These are phyloP conservation scores for Fusarium graminum DNA, from an alignment of 2,329 filamentous ascomycete genomes.

Conservation along the genomic window DNA sequence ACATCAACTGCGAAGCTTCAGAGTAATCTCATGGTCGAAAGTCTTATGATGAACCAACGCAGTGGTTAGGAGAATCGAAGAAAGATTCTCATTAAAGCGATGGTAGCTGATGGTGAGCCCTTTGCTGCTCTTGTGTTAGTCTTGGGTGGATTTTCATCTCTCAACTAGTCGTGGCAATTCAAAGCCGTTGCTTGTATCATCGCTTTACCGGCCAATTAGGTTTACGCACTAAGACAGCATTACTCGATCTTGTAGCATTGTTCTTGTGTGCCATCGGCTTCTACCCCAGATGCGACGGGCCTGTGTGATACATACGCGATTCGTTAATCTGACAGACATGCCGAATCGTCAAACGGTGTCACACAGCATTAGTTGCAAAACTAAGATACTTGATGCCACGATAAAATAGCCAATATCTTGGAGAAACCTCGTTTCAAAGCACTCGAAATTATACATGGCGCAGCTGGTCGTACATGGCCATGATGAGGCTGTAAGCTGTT, in stretches of 20 bases:
- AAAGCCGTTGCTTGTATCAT: constrained; percentile 2
- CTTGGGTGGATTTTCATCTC: background rate
- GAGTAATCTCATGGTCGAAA: background rate
- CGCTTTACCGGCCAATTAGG: constrained; percentile 31
- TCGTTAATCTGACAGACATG: constrained; percentile 42
- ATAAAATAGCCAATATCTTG: constrained; percentile 1
- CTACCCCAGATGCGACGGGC: constrained; percentile 28
- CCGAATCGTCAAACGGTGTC: constrained; percentile 17
- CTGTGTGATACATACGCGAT: constrained; percentile 23
- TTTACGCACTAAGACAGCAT: background rate
- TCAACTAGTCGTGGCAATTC: background rate
- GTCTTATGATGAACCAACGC: background rate
- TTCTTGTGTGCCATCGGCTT: constrained; percentile 29
- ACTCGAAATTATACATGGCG: constrained; percentile 22
- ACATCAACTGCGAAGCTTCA: background rate
- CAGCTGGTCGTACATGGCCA: background rate
- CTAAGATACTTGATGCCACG: constrained; percentile 4
- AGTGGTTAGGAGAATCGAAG: background rate
- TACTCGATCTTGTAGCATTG: constrained; percentile 21
- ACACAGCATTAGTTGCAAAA: constrained; percentile 3
- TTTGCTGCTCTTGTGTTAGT: background rate
- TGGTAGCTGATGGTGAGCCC: background rate
- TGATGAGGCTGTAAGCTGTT: background rate
- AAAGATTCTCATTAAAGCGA: background rate
- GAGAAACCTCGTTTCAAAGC: constrained; percentile 21